A percentile compares a stretch with the other conserved stretches of the same genome.
These are phyloP conservation scores for Teratosphaeria gauchensis DNA, from an alignment of 2,329 filamentous ascomycete species.

Conservation along the genomic window DNA sequence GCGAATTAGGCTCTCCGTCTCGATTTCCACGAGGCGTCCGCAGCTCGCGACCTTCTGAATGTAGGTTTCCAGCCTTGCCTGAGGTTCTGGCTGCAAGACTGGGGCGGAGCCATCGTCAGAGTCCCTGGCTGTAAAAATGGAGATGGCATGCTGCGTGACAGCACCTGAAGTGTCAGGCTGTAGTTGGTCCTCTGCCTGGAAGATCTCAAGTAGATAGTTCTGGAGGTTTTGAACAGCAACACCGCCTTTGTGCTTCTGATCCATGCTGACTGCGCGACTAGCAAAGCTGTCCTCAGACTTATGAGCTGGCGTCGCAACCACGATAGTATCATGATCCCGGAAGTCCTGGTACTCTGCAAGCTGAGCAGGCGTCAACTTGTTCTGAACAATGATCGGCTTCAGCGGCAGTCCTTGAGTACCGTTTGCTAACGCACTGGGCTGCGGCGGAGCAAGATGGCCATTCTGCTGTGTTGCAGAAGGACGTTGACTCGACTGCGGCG, in stretches of 20 bases:
- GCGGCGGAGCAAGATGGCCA: not conserved
- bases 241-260: conserved; percentile 75
- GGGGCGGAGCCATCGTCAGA: conserved; percentile 50
- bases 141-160: conserved; percentile 35
- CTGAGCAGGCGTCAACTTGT: conserved; percentile 20
- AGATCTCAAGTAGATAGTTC: conserved; percentile 60
- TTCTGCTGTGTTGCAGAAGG: not conserved
- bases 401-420: not conserved
- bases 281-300: conserved; percentile 7
- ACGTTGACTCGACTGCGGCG: not conserved
- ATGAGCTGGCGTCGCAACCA: conserved; percentile 7
- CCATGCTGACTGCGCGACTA: conserved; percentile 27
- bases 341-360: conserved; percentile 23
- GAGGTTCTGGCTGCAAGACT: conserved; percentile 55
- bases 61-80: conserved; percentile 62
- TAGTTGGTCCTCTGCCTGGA: conserved; percentile 64
- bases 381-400: conserved; percentile 13
- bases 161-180: conserved; percentile 44
- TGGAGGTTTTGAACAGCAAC: conserved; percentile 62
- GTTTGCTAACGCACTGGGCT: not conserved
- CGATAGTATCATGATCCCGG: conserved; percentile 5
- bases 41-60: conserved; percentile 64
- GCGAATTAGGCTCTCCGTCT: conserved; percentile 63
- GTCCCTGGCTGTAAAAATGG: conserved; percentile 45
- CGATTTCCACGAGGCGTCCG: conserved; percentile 59